Conservation (phyloP, 371 early-diverging fungal species). For the Syncephalis fuscata region DNA sequence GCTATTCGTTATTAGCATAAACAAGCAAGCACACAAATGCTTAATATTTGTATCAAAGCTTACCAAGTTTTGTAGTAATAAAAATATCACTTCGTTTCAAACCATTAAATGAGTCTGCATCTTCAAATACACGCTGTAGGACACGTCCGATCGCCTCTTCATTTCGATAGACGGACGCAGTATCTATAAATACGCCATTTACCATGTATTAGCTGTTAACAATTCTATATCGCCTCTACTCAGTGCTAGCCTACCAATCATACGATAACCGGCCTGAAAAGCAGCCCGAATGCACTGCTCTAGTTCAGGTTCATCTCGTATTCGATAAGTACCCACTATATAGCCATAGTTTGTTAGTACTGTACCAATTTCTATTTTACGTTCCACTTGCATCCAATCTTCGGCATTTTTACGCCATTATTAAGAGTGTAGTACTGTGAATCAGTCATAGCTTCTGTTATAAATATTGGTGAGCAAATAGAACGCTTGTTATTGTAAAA, state of each 20-base stretch:
- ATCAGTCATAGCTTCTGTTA: too few species aligned
- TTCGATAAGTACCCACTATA: constrained; percentile 55
- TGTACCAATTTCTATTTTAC: not conserved
- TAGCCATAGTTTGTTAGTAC: not conserved
- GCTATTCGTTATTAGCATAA: constrained; percentile 16
- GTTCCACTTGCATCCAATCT: constrained; percentile 22
- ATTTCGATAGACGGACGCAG: constrained; percentile 70
- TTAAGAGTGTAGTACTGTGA: constrained; percentile 13
- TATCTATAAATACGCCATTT: constrained; percentile 16
- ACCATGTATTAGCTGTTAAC: not conserved
- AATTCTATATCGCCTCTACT: not conserved
- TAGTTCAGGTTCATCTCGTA: constrained; percentile 26
- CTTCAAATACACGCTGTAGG: constrained; percentile 36
- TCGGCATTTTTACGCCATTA: constrained; percentile 30
- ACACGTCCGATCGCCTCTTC: constrained; percentile 64
- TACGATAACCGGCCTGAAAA: constrained; percentile 40
- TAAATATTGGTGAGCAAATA: too few species aligned
- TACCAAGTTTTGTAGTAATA: constrained; percentile 86
- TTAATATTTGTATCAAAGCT: constrained; percentile 1
- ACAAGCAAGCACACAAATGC: not conserved
- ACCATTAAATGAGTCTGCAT: constrained; percentile 17
- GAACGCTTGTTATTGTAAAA: too few species aligned
- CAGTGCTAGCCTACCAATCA: constrained; percentile 50
- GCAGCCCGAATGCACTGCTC: constrained; percentile 30
- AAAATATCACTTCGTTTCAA: constrained; percentile 72